Evolutionary conservation across 2,329 filamentous ascomycete species (phyloP).

Genomic region (Beauveria bassiana): DNA sequence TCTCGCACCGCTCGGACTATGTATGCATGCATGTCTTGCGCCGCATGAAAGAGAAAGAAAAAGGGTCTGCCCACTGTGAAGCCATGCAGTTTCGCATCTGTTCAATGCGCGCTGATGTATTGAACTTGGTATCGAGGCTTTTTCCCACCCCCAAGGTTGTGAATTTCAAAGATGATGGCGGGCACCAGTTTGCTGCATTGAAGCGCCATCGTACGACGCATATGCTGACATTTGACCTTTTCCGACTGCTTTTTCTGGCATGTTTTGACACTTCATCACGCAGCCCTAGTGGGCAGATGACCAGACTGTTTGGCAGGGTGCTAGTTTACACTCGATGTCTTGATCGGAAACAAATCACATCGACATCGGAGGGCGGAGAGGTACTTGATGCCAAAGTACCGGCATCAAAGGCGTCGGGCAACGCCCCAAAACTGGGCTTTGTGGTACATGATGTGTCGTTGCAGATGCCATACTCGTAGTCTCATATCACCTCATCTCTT

Average conservation of each 20-base stretch:
- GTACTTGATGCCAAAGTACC: constrained; percentile 1
- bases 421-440: background rate
- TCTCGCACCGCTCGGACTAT: background rate
- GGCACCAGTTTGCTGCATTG: background rate
- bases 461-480: background rate
- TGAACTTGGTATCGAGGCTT: background rate
- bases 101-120: background rate
- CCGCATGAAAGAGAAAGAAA: background rate
- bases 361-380: background rate
- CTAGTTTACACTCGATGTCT: too few relatives aligned
- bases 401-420: background rate
- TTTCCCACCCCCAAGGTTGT: background rate
- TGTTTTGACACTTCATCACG: background rate
- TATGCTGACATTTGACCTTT: background rate
- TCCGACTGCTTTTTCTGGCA: background rate
- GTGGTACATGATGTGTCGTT: background rate
- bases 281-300: background rate
- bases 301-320: too few relatives aligned
- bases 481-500: background rate
- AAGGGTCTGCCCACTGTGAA: too few relatives aligned
- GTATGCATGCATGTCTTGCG: background rate
- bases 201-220: background rate
- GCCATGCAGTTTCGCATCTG: background rate
- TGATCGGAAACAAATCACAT: background rate
- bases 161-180: background rate